Evolutionary conservation across 495 filamentous ascomycete genomes (phyloP).

Genomic region (Amniculicola lignicola): DNA sequence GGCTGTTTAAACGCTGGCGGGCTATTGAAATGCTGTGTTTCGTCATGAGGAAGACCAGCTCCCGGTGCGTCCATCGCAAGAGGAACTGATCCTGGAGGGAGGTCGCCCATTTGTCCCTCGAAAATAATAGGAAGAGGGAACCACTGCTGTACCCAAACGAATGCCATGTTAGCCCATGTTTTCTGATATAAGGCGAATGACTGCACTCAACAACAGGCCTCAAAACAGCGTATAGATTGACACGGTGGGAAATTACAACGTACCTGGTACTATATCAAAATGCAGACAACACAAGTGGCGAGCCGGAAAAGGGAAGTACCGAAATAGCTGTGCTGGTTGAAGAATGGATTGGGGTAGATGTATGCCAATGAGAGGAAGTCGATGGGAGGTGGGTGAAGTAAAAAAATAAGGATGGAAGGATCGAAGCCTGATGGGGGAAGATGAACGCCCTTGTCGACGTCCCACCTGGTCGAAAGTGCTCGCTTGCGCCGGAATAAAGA

Average conservation of each 20-base stretch:
- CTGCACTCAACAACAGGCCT: too few relatives aligned
- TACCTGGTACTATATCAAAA: slow-evolving; percentile 35
- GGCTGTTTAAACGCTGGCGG: slow-evolving; percentile 12
- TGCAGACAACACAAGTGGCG: slow-evolving; percentile 24
- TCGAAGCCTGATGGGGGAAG: slow-evolving; percentile 21
- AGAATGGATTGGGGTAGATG: background rate
- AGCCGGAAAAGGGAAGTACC: slow-evolving; percentile 25
- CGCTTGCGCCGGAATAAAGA: slow-evolving; percentile 32
- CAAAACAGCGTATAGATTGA: too few relatives aligned
- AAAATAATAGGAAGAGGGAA: slow-evolving; percentile 44
- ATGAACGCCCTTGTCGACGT: slow-evolving; percentile 20
- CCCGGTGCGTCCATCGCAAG: slow-evolving; percentile 23
- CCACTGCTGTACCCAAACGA: slow-evolving; percentile 49
- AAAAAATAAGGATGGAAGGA: slow-evolving; percentile 29
- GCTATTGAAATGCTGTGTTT: slow-evolving; percentile 23
- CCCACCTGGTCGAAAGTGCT: slow-evolving; percentile 18
- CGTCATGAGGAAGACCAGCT: slow-evolving; percentile 29
- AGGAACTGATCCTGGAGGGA: slow-evolving; percentile 29
- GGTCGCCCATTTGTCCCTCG: slow-evolving; percentile 44
- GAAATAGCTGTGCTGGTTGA: slow-evolving; percentile 20
- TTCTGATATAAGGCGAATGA: slow-evolving; percentile 12
- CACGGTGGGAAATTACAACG: slow-evolving; percentile 17
- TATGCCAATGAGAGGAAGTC: slow-evolving; percentile 30
- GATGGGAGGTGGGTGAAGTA: slow-evolving; percentile 10
- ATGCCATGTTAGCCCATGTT: slow-evolving; percentile 43